Percentiles rank a stretch among this genome's conserved stretches.
phyloP scores from a whole-genome alignment of 192 early-diverging fungal species.

The Obelidium mucronatum region DNA sequence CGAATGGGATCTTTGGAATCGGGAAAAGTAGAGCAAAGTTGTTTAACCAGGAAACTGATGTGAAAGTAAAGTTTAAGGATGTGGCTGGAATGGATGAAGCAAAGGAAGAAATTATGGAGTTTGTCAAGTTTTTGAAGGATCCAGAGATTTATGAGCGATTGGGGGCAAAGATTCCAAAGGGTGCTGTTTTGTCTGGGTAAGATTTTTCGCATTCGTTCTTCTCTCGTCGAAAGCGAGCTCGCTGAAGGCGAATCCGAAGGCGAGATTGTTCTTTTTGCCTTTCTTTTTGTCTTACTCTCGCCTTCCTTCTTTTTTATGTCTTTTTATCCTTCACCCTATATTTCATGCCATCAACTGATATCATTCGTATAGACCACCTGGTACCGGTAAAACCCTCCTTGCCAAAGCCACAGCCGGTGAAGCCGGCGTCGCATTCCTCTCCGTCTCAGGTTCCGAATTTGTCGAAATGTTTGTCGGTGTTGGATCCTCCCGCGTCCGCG shows the following conservation, averaged over 20 bases:
- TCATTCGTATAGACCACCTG: constrained; percentile 71
- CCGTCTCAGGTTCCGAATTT: constrained; percentile 99
- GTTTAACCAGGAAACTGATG: constrained; percentile 96
- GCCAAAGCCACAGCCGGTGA: constrained; percentile 99
- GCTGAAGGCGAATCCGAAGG: no score
- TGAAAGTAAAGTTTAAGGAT: constrained; percentile 98
- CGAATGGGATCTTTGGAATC: constrained; percentile 93
- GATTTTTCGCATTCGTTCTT: no score
- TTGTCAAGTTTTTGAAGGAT: constrained; percentile 99
- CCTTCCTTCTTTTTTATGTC: no score
- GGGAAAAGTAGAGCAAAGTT: constrained; percentile 95
- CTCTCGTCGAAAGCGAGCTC: not conserved
- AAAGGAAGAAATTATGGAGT: constrained; percentile 99
- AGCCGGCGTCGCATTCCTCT: constrained; percentile 96
- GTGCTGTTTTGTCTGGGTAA: constrained; percentile 89
- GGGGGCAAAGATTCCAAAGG: constrained; percentile 99
- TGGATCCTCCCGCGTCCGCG: constrained; percentile 90
- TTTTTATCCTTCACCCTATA: no score
- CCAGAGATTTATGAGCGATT: constrained; percentile 89
- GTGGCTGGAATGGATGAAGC: constrained; percentile 99
- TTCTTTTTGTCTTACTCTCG: no score
- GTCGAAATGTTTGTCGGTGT: constrained; percentile 99
- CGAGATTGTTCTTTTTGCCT: not conserved
- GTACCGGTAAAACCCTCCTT: constrained; percentile 98
- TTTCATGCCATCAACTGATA: no score